Evolutionary conservation across 306 rosid species (phyloP), one percentile per base, ranked within the genome.

Genomic region (Rubus parviflorus): DNA sequence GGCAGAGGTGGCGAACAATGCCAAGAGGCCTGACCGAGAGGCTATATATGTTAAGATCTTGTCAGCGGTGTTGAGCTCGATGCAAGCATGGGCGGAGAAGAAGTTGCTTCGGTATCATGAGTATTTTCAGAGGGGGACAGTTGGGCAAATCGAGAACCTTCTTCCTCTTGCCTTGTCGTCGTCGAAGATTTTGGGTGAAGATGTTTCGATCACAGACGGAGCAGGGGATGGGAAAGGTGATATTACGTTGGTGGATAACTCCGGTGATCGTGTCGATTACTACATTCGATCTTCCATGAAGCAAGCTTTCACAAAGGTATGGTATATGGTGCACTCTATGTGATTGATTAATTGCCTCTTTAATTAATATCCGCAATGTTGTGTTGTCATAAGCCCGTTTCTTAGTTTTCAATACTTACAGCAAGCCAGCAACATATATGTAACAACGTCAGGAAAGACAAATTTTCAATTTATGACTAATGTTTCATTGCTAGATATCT

Each of bases 21-120:
- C 93, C 2, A 95, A 84, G 89, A 87, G 71, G 84, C 77, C 81
- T 4, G 96, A 92, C 65, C 84, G 85, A 52, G 98, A 89, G 1
- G 86, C 80, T 4, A 16, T 81, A 6, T 92, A 88, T 47, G 85
- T 84, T 12, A 88, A 87, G 89, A 81, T 92, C 7, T 78, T 95
- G 84, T 77, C 91, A 3, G 79, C 91, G 11, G 90, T 89, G n/a
- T 46, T 92, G 86, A 68, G 79, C 76, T 88, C 98, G 57, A 87
- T 95, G 86, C 88, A 73, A 30, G 73, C 57, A 43, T 95, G 99
- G 99, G 91, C 90, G 1, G 98, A 95, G 85, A 92, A 77, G 85
- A 89, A 91, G 70, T 16, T 95, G 66, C 72, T 87, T 54, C 70
- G 78, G 53, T 95, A 95, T 81, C 98, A 95, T 81, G 92, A 92